These are phyloP conservation scores for Vitis amurensis DNA, from an alignment of 164 flowering plant species.

Conservation along the genomic window DNA sequence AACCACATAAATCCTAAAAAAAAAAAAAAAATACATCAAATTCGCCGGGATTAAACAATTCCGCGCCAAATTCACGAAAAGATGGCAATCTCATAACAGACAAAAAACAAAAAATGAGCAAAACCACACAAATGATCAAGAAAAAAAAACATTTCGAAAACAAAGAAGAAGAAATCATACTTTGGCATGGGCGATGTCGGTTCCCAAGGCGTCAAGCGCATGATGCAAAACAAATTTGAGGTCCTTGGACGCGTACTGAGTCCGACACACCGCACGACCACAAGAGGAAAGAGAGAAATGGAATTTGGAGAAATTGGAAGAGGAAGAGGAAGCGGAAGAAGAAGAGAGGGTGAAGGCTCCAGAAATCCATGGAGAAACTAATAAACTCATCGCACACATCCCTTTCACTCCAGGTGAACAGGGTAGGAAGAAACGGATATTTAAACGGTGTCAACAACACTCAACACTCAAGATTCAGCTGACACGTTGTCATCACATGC, in stretches of 20 bases:
- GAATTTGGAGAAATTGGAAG: not conserved
- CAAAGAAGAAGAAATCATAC: conserved; percentile 20
- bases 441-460: no score
- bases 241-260: conserved; percentile 17
- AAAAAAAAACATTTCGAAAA: not conserved
- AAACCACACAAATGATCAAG: no score
- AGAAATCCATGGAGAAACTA: no score
- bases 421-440: no score
- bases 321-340: conserved; percentile 15
- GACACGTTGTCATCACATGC: no score
- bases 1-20: not conserved
- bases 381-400: no score
- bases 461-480: no score
- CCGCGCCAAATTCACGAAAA: no score
- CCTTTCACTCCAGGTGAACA: no score
- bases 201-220: conserved; percentile 59
- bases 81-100: not conserved
- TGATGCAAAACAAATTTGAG: conserved; percentile 61
- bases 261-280: conserved; percentile 18
- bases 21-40: not conserved
- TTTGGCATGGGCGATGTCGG: conserved; percentile 56
- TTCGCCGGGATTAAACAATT: not conserved
- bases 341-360: not conserved
- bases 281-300: conserved; percentile 4
- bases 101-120: not conserved